Conservation (phyloP, 2,329 filamentous ascomycete species). For the Fonsecaea erecta region DNA sequence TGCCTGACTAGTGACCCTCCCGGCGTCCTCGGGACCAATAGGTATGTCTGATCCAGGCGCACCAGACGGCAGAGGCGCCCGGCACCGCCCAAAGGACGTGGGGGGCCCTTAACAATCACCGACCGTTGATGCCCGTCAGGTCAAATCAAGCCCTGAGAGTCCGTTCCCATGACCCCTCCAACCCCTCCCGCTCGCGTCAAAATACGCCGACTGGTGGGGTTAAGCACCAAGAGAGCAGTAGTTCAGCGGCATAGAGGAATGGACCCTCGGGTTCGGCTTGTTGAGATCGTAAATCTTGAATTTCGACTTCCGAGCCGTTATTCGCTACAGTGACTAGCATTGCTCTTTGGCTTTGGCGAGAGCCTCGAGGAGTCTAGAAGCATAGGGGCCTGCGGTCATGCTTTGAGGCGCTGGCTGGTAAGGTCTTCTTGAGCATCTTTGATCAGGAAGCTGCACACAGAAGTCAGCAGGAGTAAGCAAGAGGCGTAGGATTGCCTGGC, state of each 20-base stretch:
- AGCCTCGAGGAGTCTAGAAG: not conserved
- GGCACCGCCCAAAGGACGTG: slow-evolving; percentile 8
- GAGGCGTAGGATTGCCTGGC: not conserved
- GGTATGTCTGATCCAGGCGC: not conserved
- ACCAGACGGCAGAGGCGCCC: slow-evolving; percentile 11
- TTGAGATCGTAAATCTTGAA: not conserved
- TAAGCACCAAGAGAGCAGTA: not conserved
- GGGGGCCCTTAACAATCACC: not conserved
- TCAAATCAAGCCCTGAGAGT: not conserved
- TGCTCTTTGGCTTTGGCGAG: not conserved
- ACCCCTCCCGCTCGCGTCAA: slow-evolving; percentile 1
- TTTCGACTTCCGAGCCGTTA: not conserved
- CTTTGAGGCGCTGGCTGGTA: slow-evolving; percentile 72
- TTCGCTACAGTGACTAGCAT: not conserved
- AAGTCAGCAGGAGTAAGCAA: slow-evolving; percentile 6
- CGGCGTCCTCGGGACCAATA: slow-evolving; percentile 8
- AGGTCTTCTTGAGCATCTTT: slow-evolving; percentile 85
- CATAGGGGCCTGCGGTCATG: slow-evolving; percentile 47
- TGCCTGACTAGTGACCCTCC: slow-evolving; percentile 29
- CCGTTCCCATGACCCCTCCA: not conserved
- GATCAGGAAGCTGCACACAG: slow-evolving; percentile 72
- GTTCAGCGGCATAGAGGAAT: not conserved
- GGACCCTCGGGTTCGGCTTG: not conserved
- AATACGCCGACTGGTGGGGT: not conserved
- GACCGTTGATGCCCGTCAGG: not conserved